These are phyloP conservation scores for Suillus placidus DNA, from an alignment of 768 basidiomycete genomes.

Conservation along the genomic window DNA sequence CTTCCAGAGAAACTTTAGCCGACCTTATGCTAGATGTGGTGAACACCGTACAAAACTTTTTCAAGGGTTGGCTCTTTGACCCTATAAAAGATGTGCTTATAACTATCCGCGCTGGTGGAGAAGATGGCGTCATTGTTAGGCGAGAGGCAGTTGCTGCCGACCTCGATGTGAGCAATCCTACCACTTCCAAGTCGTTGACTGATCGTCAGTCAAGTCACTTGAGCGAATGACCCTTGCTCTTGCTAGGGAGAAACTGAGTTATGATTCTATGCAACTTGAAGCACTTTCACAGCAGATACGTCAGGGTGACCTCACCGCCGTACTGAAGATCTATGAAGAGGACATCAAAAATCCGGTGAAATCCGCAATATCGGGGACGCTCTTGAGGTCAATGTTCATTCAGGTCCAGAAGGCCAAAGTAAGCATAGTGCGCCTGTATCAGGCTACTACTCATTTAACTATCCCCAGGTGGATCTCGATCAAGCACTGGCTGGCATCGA, in stretches of 20 bases:
- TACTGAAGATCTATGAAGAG: constrained; percentile 86
- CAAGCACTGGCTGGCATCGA: constrained; percentile 91
- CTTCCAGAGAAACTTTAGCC: constrained; percentile 58
- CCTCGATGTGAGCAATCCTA: constrained; percentile 58
- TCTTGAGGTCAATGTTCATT: constrained; percentile 84
- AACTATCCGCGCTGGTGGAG: constrained; percentile 82
- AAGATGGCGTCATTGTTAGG: constrained; percentile 73
- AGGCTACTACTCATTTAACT: constrained; percentile 6
- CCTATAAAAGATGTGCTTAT: constrained; percentile 81
- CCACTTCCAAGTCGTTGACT: constrained; percentile 4
- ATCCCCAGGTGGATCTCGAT: constrained; percentile 81
- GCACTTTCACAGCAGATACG: constrained; percentile 66
- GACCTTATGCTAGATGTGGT: constrained; percentile 60
- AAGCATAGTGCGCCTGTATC: neutral
- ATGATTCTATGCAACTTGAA: constrained; percentile 63
- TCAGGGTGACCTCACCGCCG: constrained; percentile 83
- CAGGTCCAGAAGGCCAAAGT: constrained; percentile 97
- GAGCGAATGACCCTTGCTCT: constrained; percentile 91
- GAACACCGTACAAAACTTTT: constrained; percentile 72
- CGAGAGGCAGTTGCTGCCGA: constrained; percentile 85
- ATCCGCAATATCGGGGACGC: constrained; percentile 76
- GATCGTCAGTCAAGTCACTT: constrained; percentile 60
- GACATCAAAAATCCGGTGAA: constrained; percentile 88
- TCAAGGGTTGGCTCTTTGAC: constrained; percentile 83
- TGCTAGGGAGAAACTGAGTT: constrained; percentile 77